phyloP scores from a whole-genome alignment of 164 flowering plant species.

The grape (Vitis vinifera) region ASM3070453v1 NC_081808.1:6802501-6803000 shows the following conservation, averaged over 20 bases:
- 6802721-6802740: too few relatives aligned
- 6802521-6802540: constrained; percentile 96
- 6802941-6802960: not conserved
- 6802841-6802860: too few relatives aligned
- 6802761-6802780: too few relatives aligned
- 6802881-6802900: not conserved
- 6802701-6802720: too few relatives aligned
- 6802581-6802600: constrained; percentile 82
- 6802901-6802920: not conserved
- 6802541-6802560: constrained; percentile 97
- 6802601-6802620: constrained; percentile 66
- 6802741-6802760: too few relatives aligned
- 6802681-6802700: too few relatives aligned
- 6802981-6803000: constrained; percentile 83
- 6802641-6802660: not conserved
- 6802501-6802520: constrained; percentile 88
- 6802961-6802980: constrained; percentile 6
- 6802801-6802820: too few relatives aligned
- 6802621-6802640: constrained; percentile 43
- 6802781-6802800: too few relatives aligned
- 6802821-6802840: too few relatives aligned
- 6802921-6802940: not conserved
- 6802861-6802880: too few relatives aligned
- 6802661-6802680: not conserved
- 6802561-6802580: constrained; percentile 92